Evolutionary conservation across 495 filamentous ascomycete species (phyloP), one percentile per base, ranked within the genome.

Genomic region (Aspergillus olivimuriae): DNA sequence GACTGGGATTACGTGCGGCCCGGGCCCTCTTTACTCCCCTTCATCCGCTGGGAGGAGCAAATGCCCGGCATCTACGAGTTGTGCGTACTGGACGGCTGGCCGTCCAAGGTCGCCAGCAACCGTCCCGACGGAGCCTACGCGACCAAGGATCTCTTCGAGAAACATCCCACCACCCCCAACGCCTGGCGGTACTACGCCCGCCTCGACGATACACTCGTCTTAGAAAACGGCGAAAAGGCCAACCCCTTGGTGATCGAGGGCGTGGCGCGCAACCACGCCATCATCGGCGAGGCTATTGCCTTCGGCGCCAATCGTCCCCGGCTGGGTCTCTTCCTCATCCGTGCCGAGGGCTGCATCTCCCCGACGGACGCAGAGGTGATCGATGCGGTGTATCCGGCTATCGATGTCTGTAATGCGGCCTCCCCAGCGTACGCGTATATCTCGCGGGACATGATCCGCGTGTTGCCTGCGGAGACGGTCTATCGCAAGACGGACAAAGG

Each of bases 151-250:
- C 63, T 78, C 21, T 81, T 80, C 53, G 64, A 53, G 57, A 65
- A 58, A 35, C 80, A 80, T 53, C 66, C 67, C 9, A 65, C 44
- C 0, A 74, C 66, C 4, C 43, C 47, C 3, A 62, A 73, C 35
- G 72, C 74, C 4, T 83, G 75, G 75, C 61, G 60, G 35, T 81
- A 82, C 51, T 72, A 77, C 43, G 72, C 66, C 4, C 64, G 79
- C 33, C 62, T 71, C 1, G 80, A 83, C 46, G 69, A 76, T 17
- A 75, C 77, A 12, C 50, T 82, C n/a, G 77, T 73, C 11, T 55
- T 84, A 15, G 56, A 73, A 16, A 83, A 79, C 10, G 79, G 80
- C 3, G 79, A 81, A 60, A 83, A 84, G 50, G 80, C 80, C 39
- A 78, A 80, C 46, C 80, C 80, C 4, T 66, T 74, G 11, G 68